phyloP scores from a whole-genome alignment of 345 rosid species.

The Punica granatum region DNA sequence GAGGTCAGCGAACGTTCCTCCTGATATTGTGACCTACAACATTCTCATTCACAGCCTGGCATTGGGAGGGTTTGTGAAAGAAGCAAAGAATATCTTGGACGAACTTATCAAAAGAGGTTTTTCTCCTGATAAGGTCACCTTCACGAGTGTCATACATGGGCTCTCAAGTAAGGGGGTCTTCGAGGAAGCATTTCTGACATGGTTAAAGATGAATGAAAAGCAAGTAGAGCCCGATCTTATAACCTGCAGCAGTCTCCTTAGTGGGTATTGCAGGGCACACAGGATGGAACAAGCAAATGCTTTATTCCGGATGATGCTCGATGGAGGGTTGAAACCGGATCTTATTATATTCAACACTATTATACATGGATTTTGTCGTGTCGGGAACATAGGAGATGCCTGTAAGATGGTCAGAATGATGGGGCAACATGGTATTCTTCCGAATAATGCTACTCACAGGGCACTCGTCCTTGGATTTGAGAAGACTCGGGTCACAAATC shows the following conservation, averaged over 20 bases:
- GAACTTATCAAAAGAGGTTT: constrained; percentile 40
- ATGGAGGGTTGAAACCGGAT: constrained; percentile 35
- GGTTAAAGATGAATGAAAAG: constrained; percentile 40
- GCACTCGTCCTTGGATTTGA: constrained; percentile 38
- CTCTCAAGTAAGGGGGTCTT: constrained; percentile 28
- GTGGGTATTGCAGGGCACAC: constrained; percentile 35
- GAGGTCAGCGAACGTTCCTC: constrained; percentile 31
- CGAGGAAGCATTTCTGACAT: constrained; percentile 43
- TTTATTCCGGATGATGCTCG: constrained; percentile 36
- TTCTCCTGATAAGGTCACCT: constrained; percentile 34
- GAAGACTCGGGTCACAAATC: constrained; percentile 19
- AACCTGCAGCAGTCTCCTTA: constrained; percentile 43
- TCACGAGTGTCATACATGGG: constrained; percentile 45
- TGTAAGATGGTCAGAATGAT: constrained; percentile 32
- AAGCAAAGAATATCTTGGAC: constrained; percentile 33
- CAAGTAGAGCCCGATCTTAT: constrained; percentile 39
- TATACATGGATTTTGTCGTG: constrained; percentile 37
- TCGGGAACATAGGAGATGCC: constrained; percentile 30
- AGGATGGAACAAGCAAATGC: constrained; percentile 35
- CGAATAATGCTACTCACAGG: constrained; percentile 24
- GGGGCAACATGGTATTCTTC: constrained; percentile 36
- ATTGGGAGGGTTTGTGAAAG: constrained; percentile 30
- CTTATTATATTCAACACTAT: constrained; percentile 41
- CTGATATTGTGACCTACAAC: constrained; percentile 45
- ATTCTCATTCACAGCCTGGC: constrained; percentile 37